These are phyloP conservation scores for Populus hybrid DNA, from an alignment of 441 rosid species.

Conservation along the genomic window DNA sequence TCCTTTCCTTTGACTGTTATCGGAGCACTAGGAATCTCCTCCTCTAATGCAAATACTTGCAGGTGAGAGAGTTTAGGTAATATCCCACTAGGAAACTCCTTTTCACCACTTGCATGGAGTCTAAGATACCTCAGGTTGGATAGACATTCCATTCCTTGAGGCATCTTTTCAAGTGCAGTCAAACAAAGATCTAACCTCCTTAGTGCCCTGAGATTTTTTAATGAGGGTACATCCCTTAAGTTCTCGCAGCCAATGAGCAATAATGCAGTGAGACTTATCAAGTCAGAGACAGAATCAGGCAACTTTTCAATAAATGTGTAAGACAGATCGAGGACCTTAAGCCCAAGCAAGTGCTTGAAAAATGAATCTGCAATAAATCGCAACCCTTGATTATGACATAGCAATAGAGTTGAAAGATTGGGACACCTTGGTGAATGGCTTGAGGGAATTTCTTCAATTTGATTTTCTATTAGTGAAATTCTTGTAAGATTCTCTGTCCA, in stretches of 20 bases:
- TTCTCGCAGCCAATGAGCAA: background rate
- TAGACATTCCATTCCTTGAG: too few relatives aligned
- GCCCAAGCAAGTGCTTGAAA: background rate
- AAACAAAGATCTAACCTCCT: background rate
- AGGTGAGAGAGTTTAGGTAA: too few relatives aligned
- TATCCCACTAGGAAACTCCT: too few relatives aligned
- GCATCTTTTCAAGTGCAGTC: too few relatives aligned
- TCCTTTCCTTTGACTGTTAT: too few relatives aligned
- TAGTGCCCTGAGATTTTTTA: conserved; percentile 16
- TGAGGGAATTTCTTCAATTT: conserved; percentile 7
- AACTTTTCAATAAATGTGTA: background rate
- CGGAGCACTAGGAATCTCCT: too few relatives aligned
- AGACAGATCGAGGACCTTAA: conserved; percentile 20
- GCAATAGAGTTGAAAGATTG: conserved; percentile 23
- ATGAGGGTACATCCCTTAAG: conserved; percentile 7
- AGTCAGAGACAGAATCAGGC: conserved; percentile 16
- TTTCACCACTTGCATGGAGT: too few relatives aligned
- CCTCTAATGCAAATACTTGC: too few relatives aligned
- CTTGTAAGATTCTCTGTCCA: background rate
- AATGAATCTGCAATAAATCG: background rate
- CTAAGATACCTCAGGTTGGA: too few relatives aligned
- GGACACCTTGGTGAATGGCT: conserved; percentile 17
- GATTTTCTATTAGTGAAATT: background rate
- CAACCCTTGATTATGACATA: background rate
- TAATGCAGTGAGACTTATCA: conserved; percentile 24